Evolutionary conservation across 768 basidiomycete species (phyloP).

Genomic region (Gloeostereum incarnatum): DNA sequence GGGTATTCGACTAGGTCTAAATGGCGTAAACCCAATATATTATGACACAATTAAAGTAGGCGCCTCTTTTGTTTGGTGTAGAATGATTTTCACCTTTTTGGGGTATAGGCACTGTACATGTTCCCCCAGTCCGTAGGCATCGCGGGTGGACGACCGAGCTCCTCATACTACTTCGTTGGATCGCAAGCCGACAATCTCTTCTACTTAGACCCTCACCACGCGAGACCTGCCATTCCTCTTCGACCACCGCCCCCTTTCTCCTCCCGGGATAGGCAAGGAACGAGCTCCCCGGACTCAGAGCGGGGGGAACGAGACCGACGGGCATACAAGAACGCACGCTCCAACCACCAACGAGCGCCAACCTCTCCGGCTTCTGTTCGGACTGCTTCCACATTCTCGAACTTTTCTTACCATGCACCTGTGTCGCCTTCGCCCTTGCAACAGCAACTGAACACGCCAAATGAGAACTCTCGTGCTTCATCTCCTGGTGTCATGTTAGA

Average conservation of each 20-base stretch:
- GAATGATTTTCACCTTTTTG: background rate
- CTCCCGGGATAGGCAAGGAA: no score
- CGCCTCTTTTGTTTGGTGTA: background rate
- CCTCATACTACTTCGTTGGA: conserved; percentile 96
- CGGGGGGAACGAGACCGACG: no score
- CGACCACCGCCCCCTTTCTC: no score
- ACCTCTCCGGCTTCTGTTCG: conserved; percentile 43
- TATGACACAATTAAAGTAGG: conserved; percentile 78
- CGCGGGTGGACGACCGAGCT: conserved; percentile 93
- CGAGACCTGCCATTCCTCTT: conserved; percentile 69
- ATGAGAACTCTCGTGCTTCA: conserved; percentile 38
- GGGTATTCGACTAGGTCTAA: conserved; percentile 80
- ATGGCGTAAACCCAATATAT: conserved; percentile 93
- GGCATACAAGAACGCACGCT: no score
- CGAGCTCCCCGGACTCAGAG: no score
- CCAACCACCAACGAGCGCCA: conserved; percentile 24
- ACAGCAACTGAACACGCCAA: no score
- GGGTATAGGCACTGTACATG: conserved; percentile 74
- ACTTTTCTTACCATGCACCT: conserved; percentile 51
- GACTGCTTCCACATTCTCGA: no score
- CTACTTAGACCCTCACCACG: conserved; percentile 75
- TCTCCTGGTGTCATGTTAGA: conserved; percentile 11
- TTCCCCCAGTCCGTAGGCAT: conserved; percentile 97
- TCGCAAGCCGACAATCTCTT: conserved; percentile 83
- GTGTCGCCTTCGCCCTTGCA: conserved; percentile 58